Evolutionary conservation across 306 rosid genomes (phyloP), one percentile per base, ranked within the genome.

Genomic region (Fagus crenata): DNA sequence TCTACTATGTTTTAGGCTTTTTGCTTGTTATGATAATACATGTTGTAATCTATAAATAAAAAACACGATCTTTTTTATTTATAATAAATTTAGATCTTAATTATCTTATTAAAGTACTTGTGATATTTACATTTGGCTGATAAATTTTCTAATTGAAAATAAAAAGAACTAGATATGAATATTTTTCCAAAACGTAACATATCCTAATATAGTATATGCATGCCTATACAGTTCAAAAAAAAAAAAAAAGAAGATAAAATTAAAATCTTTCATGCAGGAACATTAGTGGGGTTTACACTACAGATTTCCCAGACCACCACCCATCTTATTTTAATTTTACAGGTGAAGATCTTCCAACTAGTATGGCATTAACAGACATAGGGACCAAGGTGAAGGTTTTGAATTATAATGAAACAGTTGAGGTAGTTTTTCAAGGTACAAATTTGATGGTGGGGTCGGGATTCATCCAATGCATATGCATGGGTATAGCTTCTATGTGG

Each of bases 381-480:
- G 89, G 77, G 41, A 73, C 89, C 13, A 78, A 75, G 67, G 85
- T 54, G 49, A 67, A 71, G 49, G 58, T 78, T 61, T 32, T 86
- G 60, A 72, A 77, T 8, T 86, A 82, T 42, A 76, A 76, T 6
- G 83, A 46, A 63, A 60, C 59, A 7, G 86, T 87, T 53, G 88
- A 87, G 74, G 61, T 88, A 4, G 78, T 85, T 37, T 78, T 80
- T 78, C 91, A 88, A 74, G 91, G 84, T 35, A 88, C 89, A 0
- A 72, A 73, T 42, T 1, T 85, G 51, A 0, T 76, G 4, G 68
- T 63, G 5, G 74, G 69, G 11, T 6, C 87, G 1, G 83, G 83
- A 85, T 81, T 77, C 91, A 88, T 63, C 87, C 89, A 0, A 67
- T 85, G 67, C 91, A 88, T 74, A 65, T 85, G 42, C 91, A 88